Conservation (phyloP, 768 basidiomycete genomes). For the Termitomyces sp. region DNA sequence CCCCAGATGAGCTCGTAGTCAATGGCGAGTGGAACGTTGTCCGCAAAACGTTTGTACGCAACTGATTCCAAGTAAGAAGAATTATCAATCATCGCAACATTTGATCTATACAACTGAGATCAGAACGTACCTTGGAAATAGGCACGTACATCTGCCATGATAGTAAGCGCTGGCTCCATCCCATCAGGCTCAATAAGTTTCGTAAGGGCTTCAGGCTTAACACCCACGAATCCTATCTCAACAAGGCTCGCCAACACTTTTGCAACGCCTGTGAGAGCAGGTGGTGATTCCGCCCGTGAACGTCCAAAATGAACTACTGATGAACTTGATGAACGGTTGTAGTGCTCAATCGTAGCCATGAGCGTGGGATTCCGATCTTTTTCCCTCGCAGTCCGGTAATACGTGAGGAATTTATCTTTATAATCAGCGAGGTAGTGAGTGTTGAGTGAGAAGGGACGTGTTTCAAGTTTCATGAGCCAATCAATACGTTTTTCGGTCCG, state of each 20-base stretch:
- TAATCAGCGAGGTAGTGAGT: constrained; percentile 43
- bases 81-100: background rate
- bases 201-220: constrained; percentile 40
- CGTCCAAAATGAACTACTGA: background rate
- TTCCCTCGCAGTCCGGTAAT: constrained; percentile 45
- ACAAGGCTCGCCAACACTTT: constrained; percentile 34
- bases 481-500: constrained; percentile 37
- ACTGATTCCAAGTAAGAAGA: constrained; percentile 30
- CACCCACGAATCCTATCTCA: constrained; percentile 35
- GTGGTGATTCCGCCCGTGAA: background rate
- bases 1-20: constrained; percentile 57
- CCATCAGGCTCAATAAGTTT: constrained; percentile 49
- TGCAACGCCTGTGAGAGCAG: constrained; percentile 23
- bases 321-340: constrained; percentile 2
- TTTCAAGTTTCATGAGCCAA: constrained; percentile 45
- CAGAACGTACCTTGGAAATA: constrained; percentile 69
- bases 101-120: background rate
- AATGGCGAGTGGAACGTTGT: constrained; percentile 54
- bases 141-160: constrained; percentile 71
- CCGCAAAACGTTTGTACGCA: constrained; percentile 56
- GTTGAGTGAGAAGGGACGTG: constrained; percentile 44
- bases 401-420: constrained; percentile 43
- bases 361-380: constrained; percentile 26
- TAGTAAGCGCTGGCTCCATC: constrained; percentile 52
- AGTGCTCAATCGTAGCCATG: constrained; percentile 23